Evolutionary conservation across 1,139 yeast species (phyloP), one percentile per base, ranked within the genome.

Genomic region (Suhomyces bribrorum): DNA sequence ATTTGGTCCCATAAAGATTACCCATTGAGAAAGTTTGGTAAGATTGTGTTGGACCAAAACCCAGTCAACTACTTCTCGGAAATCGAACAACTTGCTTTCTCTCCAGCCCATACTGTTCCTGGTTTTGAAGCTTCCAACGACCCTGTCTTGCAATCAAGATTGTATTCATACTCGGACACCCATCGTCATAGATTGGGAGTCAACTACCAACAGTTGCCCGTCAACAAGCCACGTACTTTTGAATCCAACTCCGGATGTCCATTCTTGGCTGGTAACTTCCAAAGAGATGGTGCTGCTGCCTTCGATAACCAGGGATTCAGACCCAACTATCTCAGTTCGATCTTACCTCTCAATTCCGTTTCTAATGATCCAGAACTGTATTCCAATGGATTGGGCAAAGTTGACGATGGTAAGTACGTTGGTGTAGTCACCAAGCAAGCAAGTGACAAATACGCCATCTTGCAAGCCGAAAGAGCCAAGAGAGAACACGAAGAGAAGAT

Each of bases 81-180:
- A 54, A 71, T 78, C 37, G 84, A 79, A 53, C 83, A 78, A 54
- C 73, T 75, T 41, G 84, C 83, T 3, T 74, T 78, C 57, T 71
- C 81, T 1, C 83, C 83, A 38, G 67, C 79, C 22, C 80, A 77
- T 57, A 69, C 79, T 23, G 79, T 78, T 16, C 83, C 83, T 29
- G 79, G 78, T 53, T 71, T 76, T 55, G 83, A 78, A 56, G 68
- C 82, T 9, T 71, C 79, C 28, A 79, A 79, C 36, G 83, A 78
- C 54, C 83, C 83, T 7, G 81, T 78, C 16, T 64, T 78, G 52
- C 83, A 77, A 53, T 68, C 80, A 14, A 70, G 83, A 57, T 63
- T 77, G 51, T 77, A 74, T 54, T 76, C 82, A 2, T 78, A 78
- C 57, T 71, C 81, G 27, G 83, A 78, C 54, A 77, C 83, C 22